A percentile compares a stretch with the other conserved stretches of the same genome.
Conservation (phyloP, 108 stramenopile genomes). For the Aurantiochytrium sp. region DNA sequence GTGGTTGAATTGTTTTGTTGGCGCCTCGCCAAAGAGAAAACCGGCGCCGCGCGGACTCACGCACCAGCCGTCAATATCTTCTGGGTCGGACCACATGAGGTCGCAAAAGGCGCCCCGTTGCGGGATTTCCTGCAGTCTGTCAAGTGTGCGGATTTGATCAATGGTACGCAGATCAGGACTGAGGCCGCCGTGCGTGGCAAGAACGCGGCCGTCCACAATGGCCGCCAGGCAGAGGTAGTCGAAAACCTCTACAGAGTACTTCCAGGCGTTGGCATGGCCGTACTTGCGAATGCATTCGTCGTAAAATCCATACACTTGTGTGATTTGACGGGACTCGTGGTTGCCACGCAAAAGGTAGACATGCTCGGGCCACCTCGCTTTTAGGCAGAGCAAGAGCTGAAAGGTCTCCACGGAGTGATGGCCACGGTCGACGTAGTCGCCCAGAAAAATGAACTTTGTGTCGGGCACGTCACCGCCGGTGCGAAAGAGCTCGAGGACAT, state of each 20-base stretch:
- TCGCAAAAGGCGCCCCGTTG: slow-evolving; percentile 86
- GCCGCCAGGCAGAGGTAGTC: slow-evolving; percentile 76
- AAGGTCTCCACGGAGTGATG: slow-evolving; percentile 81
- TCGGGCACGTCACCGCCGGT: slow-evolving; percentile 19
- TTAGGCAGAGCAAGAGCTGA: slow-evolving; percentile 66
- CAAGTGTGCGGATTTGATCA: slow-evolving; percentile 75
- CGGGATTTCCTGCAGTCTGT: slow-evolving; percentile 78
- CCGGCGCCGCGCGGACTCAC: slow-evolving; percentile 85
- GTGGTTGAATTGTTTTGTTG: slow-evolving; percentile 81
- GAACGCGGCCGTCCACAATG: slow-evolving; percentile 70
- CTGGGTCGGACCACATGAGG: slow-evolving; percentile 73
- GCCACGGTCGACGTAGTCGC: slow-evolving; percentile 85
- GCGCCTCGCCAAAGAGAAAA: slow-evolving; percentile 76
- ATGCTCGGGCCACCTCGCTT: slow-evolving; percentile 72
- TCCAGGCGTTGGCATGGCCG: slow-evolving; percentile 93
- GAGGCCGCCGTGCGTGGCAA: slow-evolving; percentile 81
- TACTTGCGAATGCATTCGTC: slow-evolving; percentile 98
- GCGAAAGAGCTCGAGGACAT: slow-evolving; percentile 30
- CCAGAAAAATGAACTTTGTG: slow-evolving; percentile 73
- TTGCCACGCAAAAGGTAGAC: slow-evolving; percentile 83
- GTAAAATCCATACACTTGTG: slow-evolving; percentile 93
- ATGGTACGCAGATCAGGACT: slow-evolving; percentile 74
- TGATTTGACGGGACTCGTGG: slow-evolving; percentile 94
- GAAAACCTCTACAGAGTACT: slow-evolving; percentile 79
- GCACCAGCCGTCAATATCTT: slow-evolving; percentile 79